Percentiles rank a stretch among this genome's conserved stretches.
Evolutionary conservation across 2,329 filamentous ascomycete species (phyloP).

Genomic region (Podosphaera fusca): DNA sequence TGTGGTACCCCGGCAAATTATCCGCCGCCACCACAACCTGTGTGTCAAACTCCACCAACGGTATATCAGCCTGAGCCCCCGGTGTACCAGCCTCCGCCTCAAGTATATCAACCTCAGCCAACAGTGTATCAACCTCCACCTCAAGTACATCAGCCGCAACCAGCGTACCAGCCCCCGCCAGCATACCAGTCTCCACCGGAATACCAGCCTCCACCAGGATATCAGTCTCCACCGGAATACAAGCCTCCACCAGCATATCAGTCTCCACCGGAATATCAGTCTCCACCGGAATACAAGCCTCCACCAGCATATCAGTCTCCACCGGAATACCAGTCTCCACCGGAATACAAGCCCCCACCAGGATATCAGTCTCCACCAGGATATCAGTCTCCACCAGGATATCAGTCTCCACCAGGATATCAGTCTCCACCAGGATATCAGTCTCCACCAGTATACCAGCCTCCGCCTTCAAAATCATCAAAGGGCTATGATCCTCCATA

Average conservation of each 20-base stretch:
- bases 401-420: too few species aligned
- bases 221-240: not conserved
- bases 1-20: slow-evolving; percentile 12
- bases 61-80: too few species aligned
- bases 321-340: not conserved
- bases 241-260: too few species aligned
- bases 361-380: not conserved
- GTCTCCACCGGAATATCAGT: not conserved
- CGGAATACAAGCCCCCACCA: not conserved
- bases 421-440: too few species aligned
- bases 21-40: not conserved
- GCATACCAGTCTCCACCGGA: too few species aligned
- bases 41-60: not conserved
- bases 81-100: too few species aligned
- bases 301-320: not conserved
- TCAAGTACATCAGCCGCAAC: too few species aligned
- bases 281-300: not conserved
- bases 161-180: too few species aligned
- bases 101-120: too few species aligned
- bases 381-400: not conserved
- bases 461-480: not conserved
- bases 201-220: not conserved
- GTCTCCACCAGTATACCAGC: not conserved
- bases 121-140: too few species aligned
- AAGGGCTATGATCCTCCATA: not conserved